phyloP scores from a whole-genome alignment of 352 stramenopile genomes.

The Phytophthora sp. region DNA sequence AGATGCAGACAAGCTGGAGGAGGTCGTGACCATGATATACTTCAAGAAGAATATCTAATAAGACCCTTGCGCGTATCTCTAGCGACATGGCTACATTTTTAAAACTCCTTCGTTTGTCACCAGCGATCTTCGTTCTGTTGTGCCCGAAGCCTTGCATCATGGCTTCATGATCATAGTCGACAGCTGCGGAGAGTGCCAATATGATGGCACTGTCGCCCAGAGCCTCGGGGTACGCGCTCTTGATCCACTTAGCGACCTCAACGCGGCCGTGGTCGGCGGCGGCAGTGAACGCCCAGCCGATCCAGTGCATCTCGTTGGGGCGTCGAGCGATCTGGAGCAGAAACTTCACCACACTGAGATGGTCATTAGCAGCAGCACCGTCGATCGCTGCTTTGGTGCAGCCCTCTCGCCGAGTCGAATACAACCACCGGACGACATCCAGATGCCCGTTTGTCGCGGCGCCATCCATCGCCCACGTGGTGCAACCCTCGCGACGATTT shows the following conservation, averaged over 20 bases:
- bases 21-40: too few relatives aligned
- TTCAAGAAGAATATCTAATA: too few relatives aligned
- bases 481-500: conserved; percentile 25
- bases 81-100: too few relatives aligned
- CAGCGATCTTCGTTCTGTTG: conserved; percentile 8
- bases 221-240: conserved; percentile 3
- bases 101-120: too few relatives aligned
- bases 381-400: conserved; percentile 35
- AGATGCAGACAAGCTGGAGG: too few relatives aligned
- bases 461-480: conserved; percentile 33
- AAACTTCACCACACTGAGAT: conserved; percentile 30
- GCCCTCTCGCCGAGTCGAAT: conserved; percentile 22
- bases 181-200: conserved; percentile 10
- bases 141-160: conserved; percentile 28
- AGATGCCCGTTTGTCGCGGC: conserved; percentile 35
- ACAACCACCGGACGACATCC: conserved; percentile 32
- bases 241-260: conserved; percentile 14
- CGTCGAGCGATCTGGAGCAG: conserved; percentile 18
- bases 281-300: conserved; percentile 19
- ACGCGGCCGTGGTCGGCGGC: conserved; percentile 17
- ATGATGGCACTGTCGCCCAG: conserved; percentile 13
- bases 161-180: conserved; percentile 16
- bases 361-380: conserved; percentile 24
- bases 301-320: conserved; percentile 21
- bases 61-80: too few relatives aligned